Conservation (phyloP, 345 rosid genomes). For the Zanthoxylum bungeanum region DNA sequence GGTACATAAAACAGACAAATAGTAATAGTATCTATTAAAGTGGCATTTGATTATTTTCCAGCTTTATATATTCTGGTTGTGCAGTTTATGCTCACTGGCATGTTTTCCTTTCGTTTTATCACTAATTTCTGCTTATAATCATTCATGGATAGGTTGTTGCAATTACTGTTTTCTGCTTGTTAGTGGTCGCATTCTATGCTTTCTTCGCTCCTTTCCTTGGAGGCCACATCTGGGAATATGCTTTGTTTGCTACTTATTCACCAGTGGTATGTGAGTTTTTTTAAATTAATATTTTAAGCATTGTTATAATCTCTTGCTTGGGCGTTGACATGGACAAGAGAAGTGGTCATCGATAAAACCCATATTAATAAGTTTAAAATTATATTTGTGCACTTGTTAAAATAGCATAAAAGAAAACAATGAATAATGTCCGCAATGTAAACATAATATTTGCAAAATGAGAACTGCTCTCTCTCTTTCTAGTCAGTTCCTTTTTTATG, state of each 20-base stretch:
- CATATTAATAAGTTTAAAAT: background rate
- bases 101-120: background rate
- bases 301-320: background rate
- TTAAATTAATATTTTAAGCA: background rate
- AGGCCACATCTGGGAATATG: conserved; percentile 85
- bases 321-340: background rate
- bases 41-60: background rate
- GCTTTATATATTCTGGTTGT: background rate
- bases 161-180: conserved; percentile 88
- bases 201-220: conserved; percentile 95
- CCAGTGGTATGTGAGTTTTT: conserved; percentile 71
- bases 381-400: background rate
- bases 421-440: background rate
- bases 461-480: background rate
- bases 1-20: background rate
- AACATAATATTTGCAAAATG: background rate
- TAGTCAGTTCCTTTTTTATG: background rate
- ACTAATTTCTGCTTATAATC: background rate
- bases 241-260: conserved; percentile 63
- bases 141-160: conserved; percentile 73
- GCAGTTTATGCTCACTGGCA: background rate
- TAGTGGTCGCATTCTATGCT: conserved; percentile 89
- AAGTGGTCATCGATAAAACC: background rate
- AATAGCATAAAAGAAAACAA: background rate
- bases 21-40: background rate